Evolutionary conservation across 2,329 filamentous ascomycete genomes (phyloP).

Genomic region (Fusarium torulosum): DNA sequence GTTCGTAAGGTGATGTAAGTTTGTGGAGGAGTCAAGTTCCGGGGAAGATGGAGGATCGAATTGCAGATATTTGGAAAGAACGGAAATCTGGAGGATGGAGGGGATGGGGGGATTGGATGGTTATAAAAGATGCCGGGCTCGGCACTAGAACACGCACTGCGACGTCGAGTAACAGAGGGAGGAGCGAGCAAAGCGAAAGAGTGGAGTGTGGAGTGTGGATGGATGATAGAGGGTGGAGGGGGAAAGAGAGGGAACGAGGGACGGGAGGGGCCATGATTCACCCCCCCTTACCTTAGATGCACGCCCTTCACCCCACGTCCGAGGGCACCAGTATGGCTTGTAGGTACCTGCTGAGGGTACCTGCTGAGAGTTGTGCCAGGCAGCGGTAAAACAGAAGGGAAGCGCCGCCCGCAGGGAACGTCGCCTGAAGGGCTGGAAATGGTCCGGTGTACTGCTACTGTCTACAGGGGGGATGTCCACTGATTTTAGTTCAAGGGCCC

Average conservation of each 20-base stretch:
- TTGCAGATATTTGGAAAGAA: constrained; percentile 42
- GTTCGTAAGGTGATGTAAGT: constrained; percentile 23
- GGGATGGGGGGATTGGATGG: constrained; percentile 48
- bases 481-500: constrained; percentile 23
- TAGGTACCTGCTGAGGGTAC: constrained; percentile 42
- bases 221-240: constrained; percentile 27
- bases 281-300: constrained; percentile 5
- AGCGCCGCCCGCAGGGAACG: constrained; percentile 31
- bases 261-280: constrained; percentile 35
- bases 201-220: constrained; percentile 18
- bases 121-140: constrained; percentile 53
- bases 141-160: constrained; percentile 46
- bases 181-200: constrained; percentile 40
- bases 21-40: constrained; percentile 41
- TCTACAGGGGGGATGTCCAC: constrained; percentile 31
- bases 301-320: constrained; percentile 38
- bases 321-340: constrained; percentile 30
- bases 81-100: constrained; percentile 47
- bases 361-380: constrained; percentile 44
- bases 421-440: constrained; percentile 30
- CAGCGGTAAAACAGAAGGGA: constrained; percentile 47
- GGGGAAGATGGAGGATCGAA: constrained; percentile 47
- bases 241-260: constrained; percentile 38
- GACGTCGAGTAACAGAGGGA: constrained; percentile 37
- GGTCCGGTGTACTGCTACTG: constrained; percentile 36